Conservation (phyloP, 495 filamentous ascomycete genomes). For the Penicillium bovifimosum region DNA sequence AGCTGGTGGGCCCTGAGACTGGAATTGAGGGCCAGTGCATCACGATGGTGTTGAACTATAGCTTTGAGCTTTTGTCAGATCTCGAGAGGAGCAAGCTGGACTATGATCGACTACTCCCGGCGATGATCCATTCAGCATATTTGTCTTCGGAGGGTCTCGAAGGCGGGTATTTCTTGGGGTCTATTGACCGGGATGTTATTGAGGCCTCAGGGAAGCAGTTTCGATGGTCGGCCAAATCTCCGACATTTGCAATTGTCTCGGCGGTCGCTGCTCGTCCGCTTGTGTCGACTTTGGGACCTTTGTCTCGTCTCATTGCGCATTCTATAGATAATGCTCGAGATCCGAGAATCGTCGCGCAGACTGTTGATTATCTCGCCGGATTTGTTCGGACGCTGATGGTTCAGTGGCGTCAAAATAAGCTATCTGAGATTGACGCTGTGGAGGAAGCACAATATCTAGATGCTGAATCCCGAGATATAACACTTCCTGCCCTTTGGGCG, state of each 20-base stretch:
- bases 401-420: conserved; percentile 81
- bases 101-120: conserved; percentile 70
- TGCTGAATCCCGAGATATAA: conserved; percentile 60
- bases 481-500: conserved; percentile 76
- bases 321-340: conserved; percentile 62
- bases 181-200: conserved; percentile 70
- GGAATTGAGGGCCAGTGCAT: conserved; percentile 58
- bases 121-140: conserved; percentile 62
- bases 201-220: conserved; percentile 59
- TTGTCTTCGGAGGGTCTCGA: conserved; percentile 71
- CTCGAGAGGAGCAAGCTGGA: conserved; percentile 52
- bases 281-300: conserved; percentile 67
- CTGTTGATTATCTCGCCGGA: conserved; percentile 63
- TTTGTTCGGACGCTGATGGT: conserved; percentile 67
- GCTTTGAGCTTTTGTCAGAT: conserved; percentile 69
- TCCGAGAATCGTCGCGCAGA: conserved; percentile 53
- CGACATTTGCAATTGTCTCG: conserved; percentile 52
- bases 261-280: conserved; percentile 61
- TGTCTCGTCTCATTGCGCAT: conserved; percentile 73
- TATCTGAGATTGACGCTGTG: conserved; percentile 74
- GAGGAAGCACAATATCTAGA: conserved; percentile 68
- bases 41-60: conserved; percentile 69
- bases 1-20: conserved; percentile 36
- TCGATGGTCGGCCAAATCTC: conserved; percentile 60
- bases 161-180: conserved; percentile 72